Percentiles rank a stretch among this genome's conserved stretches.
These are phyloP conservation scores for Schoenoplectus triqueter DNA, from an alignment of 202 grass and related monocot genomes.

Conservation along the genomic window DNA sequence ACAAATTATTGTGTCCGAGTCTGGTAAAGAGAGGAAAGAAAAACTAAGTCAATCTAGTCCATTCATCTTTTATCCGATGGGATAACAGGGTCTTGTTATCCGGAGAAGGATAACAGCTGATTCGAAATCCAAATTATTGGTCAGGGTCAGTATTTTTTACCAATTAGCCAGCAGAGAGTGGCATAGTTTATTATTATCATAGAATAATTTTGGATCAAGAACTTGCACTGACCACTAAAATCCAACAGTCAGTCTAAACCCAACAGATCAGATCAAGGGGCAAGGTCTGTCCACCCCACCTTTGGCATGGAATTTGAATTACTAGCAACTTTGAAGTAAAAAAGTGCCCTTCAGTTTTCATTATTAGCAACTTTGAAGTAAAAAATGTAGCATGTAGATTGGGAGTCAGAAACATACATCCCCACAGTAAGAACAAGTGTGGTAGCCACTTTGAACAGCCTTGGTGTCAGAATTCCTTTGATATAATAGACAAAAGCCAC, in stretches of 20 bases:
- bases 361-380: conserved; percentile 21
- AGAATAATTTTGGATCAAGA: neutral
- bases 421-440: conserved; percentile 90
- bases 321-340: neutral
- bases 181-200: neutral
- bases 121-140: neutral
- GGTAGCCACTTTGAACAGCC: conserved; percentile 95
- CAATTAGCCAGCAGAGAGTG: neutral
- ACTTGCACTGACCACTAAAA: neutral
- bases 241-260: conserved; percentile 21
- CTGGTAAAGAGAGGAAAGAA: no score
- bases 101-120: no score
- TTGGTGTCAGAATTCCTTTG: conserved; percentile 90
- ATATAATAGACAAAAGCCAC: conserved; percentile 97
- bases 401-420: conserved; percentile 62
- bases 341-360: conserved; percentile 13
- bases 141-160: neutral
- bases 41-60: no score
- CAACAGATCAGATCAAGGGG: conserved; percentile 2
- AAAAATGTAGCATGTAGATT: conserved; percentile 2
- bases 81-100: no score
- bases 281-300: neutral
- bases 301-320: conserved; percentile 1
- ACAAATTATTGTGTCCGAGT: no score
- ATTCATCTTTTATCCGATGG: no score